Base-by-base conservation (phyloP, 1,139 yeast species). In the Kodamaea fungicola region DNA sequence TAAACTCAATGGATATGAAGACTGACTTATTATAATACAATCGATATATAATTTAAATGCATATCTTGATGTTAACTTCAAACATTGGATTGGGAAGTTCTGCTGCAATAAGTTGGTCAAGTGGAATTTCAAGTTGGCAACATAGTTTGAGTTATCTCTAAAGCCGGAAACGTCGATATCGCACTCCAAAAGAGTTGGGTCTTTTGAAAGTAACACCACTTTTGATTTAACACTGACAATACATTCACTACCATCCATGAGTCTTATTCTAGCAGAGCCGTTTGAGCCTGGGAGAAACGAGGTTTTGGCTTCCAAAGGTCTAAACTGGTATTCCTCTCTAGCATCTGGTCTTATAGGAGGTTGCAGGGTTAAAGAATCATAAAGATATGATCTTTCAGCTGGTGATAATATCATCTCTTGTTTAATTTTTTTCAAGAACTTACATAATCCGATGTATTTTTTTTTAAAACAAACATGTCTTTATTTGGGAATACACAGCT, bases 191-290 rank as follows among this genome's bases (percentile, higher is more conserved):
- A 88, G 63, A 23, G 74, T 57, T 10, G 57, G 50, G 43, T 55
- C 67, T 13, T 62, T 55, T 12, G 72, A 59, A 26, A 67, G 65
- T 39, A 74, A 71, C n/a, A 86, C 84, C 2, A 90, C 97, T 51
- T 85, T 84, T 7, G 90, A 77, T 59, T 90, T 90, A 35, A 90
- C 76, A 52, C 97, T 92, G 2, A 88, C 90, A 34, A 90, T 82
- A 54, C 96, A 88, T 59, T 90, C 97, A 49, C 89, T 80, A 16
- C 97, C 97, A 59, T 90, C 97, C 41, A 85, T 76, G 28, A 88
- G 74, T 50, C 90, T 73, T 27, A 90, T 78, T 62, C 96, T 74
- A 1, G 97, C 85, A 6, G 96, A 88, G 12, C 98, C 98, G 62
- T 90, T 87, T 7, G 96, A 84, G 32, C 83, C 78, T 0, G 95